These are phyloP conservation scores for Trichoderma hamatum DNA, from an alignment of 2,329 filamentous ascomycete genomes.

Conservation along the genomic window DNA sequence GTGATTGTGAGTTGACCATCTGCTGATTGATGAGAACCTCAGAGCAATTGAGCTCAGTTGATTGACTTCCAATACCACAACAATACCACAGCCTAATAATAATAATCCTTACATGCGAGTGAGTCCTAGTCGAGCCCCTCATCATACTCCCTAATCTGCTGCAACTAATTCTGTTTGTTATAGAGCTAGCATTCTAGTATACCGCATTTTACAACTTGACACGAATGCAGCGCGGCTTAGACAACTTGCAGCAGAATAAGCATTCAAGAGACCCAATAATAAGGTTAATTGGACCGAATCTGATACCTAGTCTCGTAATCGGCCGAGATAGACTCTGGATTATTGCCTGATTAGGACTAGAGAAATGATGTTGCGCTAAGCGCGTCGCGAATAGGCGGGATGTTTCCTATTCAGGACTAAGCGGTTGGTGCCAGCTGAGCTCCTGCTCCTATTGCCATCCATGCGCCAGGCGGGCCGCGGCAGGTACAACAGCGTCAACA, in stretches of 20 bases:
- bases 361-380: background rate
- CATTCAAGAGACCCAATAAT: background rate
- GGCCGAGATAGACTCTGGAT: background rate
- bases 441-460: background rate
- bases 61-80: background rate
- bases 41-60: background rate
- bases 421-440: background rate
- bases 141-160: background rate
- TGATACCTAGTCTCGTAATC: background rate
- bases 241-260: background rate
- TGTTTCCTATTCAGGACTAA: background rate
- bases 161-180: background rate
- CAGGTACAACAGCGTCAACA: constrained; percentile 4
- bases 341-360: constrained; percentile 1
- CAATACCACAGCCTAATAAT: background rate
- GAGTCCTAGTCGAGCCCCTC: background rate
- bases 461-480: background rate
- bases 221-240: background rate
- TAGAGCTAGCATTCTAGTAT: background rate
- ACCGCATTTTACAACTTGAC: background rate
- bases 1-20: background rate
- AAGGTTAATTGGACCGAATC: constrained; percentile 1
- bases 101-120: background rate
- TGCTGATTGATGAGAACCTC: background rate
- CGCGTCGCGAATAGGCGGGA: background rate